Percentiles rank a stretch among this genome's conserved stretches.
Evolutionary conservation across 2,329 filamentous ascomycete species (phyloP).

Genomic region (Talaromyces sp.): DNA sequence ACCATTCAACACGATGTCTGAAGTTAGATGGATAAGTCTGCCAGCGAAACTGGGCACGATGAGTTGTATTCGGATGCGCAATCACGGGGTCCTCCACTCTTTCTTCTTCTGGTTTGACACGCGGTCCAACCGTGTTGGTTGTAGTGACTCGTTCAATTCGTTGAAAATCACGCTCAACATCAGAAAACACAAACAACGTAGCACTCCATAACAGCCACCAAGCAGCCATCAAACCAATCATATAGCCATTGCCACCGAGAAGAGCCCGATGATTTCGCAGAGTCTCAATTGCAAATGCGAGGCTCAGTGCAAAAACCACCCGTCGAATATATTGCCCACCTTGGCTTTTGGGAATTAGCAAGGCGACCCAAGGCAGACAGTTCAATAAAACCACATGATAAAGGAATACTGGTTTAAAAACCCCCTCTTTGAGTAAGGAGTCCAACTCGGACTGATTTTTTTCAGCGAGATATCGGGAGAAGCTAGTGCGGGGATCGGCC

Average conservation of each 20-base stretch:
- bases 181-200: conserved; percentile 57
- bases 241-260: conserved; percentile 56
- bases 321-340: conserved; percentile 44
- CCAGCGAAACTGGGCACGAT: conserved; percentile 48
- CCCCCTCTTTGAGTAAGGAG: conserved; percentile 28
- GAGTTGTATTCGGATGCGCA: too few relatives aligned
- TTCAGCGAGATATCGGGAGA: conserved; percentile 32
- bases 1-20: conserved; percentile 60
- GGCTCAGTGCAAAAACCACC: conserved; percentile 48
- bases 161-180: conserved; percentile 58
- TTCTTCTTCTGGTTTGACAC: background rate
- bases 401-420: conserved; percentile 38
- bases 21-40: conserved; percentile 56
- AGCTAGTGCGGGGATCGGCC: conserved; percentile 27
- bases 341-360: conserved; percentile 54
- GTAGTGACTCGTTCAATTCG: conserved; percentile 53
- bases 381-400: conserved; percentile 37
- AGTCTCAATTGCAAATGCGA: conserved; percentile 47
- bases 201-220: conserved; percentile 60
- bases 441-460: conserved; percentile 28
- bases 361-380: conserved; percentile 49
- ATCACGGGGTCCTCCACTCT: too few relatives aligned
- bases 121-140: background rate
- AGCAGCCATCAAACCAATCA: conserved; percentile 56
- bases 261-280: conserved; percentile 52